Evolutionary conservation across 2,329 filamentous ascomycete genomes (phyloP), one percentile per base, ranked within the genome.

Genomic region (Monosporascus sp.): DNA sequence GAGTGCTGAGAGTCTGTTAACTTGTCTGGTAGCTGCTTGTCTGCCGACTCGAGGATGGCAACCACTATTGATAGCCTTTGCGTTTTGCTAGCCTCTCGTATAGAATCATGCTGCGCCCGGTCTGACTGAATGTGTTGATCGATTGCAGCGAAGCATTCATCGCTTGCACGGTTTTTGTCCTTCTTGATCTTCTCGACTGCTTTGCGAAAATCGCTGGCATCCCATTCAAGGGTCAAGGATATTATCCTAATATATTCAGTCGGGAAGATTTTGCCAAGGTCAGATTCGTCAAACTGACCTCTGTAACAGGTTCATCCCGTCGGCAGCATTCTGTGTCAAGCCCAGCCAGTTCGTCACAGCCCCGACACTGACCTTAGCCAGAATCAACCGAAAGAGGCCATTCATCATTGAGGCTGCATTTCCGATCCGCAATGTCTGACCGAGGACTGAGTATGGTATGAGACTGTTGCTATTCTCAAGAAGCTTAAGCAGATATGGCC

Each of bases 371-470:
- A 91, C 73, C 70, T 94, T 94, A n/a, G 88, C 85, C 15, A 94
- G 76, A 17, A 92, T 76, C 17, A 93, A 72, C 51, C 78, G 80
- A 67, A 89, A 79, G 78, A 93, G 85, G 54, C 79, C 88, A 63
- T 80, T 88, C 52, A 93, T 85, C 89, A 94, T 92, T 20, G 84
- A 88, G 1, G 88, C 88, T 0, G 88, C 88, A 65, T 93, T 94
- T 6, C 89, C 87, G 15, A 92, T 78, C 41, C 84, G 82, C 4
- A 94, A 72, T 0, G 88, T 90, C 67, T 92, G 87, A 55, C 85
- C 80, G 49, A 92, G 77, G 58, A 90, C 74, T 43, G 80, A 77
- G 66, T 91, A 93, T 0, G 89, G 89, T 0, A 91, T 72, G 52
- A 92, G 74, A 52, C 79, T 82, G 68, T 92, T 85, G 11, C 86